phyloP scores from a whole-genome alignment of 139 green algal genomes.

The Trebouxia sp. region DNA sequence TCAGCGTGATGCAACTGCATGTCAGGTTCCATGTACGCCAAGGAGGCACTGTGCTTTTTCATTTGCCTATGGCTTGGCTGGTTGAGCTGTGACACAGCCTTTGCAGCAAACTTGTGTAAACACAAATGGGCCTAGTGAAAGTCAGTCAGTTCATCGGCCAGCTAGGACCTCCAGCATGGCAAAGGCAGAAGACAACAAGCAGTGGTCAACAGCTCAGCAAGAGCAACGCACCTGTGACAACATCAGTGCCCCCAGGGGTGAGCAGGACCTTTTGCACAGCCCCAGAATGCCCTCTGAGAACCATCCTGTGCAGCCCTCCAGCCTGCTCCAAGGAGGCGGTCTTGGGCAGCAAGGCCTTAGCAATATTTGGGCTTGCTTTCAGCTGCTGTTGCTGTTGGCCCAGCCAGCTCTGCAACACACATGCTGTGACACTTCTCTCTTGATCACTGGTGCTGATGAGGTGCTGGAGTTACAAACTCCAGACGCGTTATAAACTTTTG shows the following conservation, averaged over 20 bases:
- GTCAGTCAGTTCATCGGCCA: too few relatives aligned
- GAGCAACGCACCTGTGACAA: constrained; percentile 56
- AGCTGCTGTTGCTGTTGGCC: constrained; percentile 19
- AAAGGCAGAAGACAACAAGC: neutral
- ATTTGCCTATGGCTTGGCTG: neutral
- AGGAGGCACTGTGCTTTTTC: neutral
- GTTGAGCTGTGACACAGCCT: neutral
- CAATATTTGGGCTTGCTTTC: neutral
- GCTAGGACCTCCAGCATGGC: too few relatives aligned
- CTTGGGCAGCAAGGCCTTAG: constrained; percentile 48
- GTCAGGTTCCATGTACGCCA: too few relatives aligned
- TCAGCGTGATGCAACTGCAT: too few relatives aligned
- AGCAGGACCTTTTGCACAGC: constrained; percentile 64
- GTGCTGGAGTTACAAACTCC: too few relatives aligned
- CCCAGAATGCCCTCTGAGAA: constrained; percentile 71
- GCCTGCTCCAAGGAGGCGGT: constrained; percentile 77
- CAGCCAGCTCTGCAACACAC: neutral
- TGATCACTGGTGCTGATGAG: too few relatives aligned
- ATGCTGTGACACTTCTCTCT: neutral
- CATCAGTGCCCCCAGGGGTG: constrained; percentile 69
- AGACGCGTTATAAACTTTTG: too few relatives aligned
- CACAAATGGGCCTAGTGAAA: neutral
- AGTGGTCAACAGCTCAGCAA: neutral
- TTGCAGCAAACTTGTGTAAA: neutral
- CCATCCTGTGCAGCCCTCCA: constrained; percentile 77